Percentiles rank a stretch among this genome's conserved stretches.
Evolutionary conservation across 2,329 filamentous ascomycete species (phyloP).

Genomic region (Aureobasidium sp.): DNA sequence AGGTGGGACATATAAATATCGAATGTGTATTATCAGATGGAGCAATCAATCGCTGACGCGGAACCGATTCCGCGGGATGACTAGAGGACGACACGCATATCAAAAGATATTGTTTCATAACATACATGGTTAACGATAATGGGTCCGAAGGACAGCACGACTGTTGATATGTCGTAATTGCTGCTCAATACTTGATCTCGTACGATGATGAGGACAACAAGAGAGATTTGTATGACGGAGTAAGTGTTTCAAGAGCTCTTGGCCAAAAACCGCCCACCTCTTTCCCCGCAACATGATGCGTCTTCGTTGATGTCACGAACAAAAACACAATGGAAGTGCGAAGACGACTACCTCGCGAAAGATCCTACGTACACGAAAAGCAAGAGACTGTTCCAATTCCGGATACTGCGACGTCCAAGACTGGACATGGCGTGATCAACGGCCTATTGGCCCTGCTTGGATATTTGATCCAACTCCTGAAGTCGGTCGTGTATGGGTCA

Average conservation of each 20-base stretch:
- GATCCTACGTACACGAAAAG: background rate
- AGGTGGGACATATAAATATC: slow-evolving; percentile 58
- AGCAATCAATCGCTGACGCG: background rate
- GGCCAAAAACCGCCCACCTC: background rate
- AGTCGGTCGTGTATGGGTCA: background rate
- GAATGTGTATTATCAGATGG: background rate
- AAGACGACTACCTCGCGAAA: slow-evolving; percentile 6
- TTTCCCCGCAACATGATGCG: background rate
- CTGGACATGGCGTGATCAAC: background rate
- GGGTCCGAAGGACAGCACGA: background rate
- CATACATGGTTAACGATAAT: background rate
- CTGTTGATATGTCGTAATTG: too few relatives aligned
- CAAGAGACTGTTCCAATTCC: background rate
- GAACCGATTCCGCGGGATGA: background rate
- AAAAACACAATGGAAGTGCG: slow-evolving; percentile 2
- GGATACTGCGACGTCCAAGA: background rate
- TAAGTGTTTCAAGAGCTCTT: slow-evolving; percentile 1
- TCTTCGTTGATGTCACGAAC: slow-evolving; percentile 3
- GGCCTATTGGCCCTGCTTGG: background rate
- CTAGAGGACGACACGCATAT: background rate
- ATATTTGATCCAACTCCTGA: background rate
- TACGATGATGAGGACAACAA: background rate
- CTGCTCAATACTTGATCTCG: background rate
- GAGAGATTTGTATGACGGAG: background rate
- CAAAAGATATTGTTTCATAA: background rate